These are phyloP conservation scores for Nakazawaea ernobii DNA, from an alignment of 805 yeast species.

Conservation along the genomic window DNA sequence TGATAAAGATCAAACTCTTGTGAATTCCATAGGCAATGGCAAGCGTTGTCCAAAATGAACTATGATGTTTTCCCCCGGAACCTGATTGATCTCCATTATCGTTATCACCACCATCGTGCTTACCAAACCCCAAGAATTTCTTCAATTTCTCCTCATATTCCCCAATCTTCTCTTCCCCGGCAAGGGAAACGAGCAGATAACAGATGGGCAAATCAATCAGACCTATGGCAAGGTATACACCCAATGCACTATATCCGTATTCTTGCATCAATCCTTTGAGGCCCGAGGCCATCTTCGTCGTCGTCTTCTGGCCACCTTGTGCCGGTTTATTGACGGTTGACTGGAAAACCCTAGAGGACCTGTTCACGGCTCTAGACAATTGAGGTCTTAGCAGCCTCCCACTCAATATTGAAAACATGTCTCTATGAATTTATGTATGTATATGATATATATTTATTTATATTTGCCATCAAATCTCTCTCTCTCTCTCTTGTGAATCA, in stretches of 20 bases:
- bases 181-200: constrained; percentile 73
- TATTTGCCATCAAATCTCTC: too few relatives aligned
- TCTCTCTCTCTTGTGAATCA: too few relatives aligned
- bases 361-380: background rate
- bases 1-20: constrained; percentile 74
- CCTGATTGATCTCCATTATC: constrained; percentile 9
- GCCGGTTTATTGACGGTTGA: background rate
- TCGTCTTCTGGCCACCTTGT: constrained; percentile 23
- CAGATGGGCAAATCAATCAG: constrained; percentile 79
- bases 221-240: constrained; percentile 72
- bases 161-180: constrained; percentile 79
- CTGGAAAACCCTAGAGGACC: background rate
- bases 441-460: background rate
- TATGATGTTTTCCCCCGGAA: constrained; percentile 14
- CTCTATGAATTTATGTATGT: too few relatives aligned
- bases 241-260: constrained; percentile 89
- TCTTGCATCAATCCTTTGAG: constrained; percentile 67
- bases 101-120: constrained; percentile 22
- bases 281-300: constrained; percentile 32
- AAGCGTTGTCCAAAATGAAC: constrained; percentile 69
- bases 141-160: constrained; percentile 58
- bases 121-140: constrained; percentile 57
- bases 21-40: constrained; percentile 91
- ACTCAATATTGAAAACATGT: background rate
- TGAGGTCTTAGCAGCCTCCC: background rate